Percentiles rank a stretch among this genome's conserved stretches.
Evolutionary conservation across 345 rosid species (phyloP).

Genomic region (Euphorbia tirucalli): DNA sequence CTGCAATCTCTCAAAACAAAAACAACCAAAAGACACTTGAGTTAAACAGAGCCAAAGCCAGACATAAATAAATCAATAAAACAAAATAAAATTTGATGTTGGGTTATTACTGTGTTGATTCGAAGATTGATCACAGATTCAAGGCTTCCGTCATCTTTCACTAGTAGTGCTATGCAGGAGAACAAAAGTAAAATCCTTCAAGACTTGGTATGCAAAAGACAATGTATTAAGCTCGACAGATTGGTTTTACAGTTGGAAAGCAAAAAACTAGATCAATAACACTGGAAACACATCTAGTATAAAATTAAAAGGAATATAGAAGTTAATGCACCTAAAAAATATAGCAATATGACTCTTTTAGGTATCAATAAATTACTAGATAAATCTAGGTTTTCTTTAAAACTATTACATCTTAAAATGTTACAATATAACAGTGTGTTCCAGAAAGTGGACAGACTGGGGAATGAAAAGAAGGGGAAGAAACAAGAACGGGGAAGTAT

Average conservation of each 20-base stretch:
- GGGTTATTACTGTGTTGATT: neutral
- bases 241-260: neutral
- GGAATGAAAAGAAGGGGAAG: neutral
- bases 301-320: neutral
- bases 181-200: neutral
- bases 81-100: neutral
- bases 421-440: neutral
- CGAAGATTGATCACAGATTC: neutral
- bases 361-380: neutral
- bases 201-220: neutral
- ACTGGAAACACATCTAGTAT: neutral
- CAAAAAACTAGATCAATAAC: neutral
- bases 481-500: neutral
- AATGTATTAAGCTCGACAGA: neutral
- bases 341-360: neutral
- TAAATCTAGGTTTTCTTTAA: neutral
- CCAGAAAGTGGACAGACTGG: neutral
- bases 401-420: neutral
- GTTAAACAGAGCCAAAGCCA: neutral
- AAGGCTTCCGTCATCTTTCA: neutral
- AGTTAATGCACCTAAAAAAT: neutral
- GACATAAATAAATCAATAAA: too few species aligned
- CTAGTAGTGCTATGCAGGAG: neutral
- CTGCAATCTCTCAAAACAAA: neutral
- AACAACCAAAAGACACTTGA: neutral